Evolutionary conservation across 495 filamentous ascomycete species (phyloP), one percentile per base, ranked within the genome.

Genomic region (Darksidea phi): DNA sequence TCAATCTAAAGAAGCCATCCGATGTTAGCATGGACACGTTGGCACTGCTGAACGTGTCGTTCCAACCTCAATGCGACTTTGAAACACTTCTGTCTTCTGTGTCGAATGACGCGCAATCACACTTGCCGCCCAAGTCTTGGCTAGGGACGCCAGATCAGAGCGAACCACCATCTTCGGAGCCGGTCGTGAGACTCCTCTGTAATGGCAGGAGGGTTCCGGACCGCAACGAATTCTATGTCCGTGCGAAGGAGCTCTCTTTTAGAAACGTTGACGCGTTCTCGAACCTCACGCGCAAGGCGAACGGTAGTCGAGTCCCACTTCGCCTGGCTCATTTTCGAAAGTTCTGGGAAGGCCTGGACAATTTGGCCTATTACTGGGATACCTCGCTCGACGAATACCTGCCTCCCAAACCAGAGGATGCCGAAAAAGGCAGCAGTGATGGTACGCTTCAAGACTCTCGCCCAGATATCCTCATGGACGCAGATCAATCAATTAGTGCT

Each of bases 331-430:
- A 85, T 54, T 78, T 83, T 48, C 75, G 83, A 57, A 81, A 80
- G 53, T 87, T 88, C 71, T 88, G 80, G 78, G 76, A 79, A 38
- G 78, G 76, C 5, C 68, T 88, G 55, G 78, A 83, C 62, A 73
- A 74, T 13, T 77, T 87, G 79, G 74, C 80, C 17, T 80, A 84
- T 50, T 86, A 84, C 67, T 88, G 85, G 85, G 85, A 88, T 67
- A 77, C 73, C 21, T 83, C 80, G 56, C 55, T 79, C 38, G 85
- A 88, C 57, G 59, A 82, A 11, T 84, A 86, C 60, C 66, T 71
- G 57, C 50, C 64, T 24, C 53, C 65, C 10, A 54, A 57, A 12
- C 28, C 45, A 21, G 53, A 61, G 28, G 50, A 26, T 13, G 24
- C 28, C 15, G 42, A 54, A 11, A 24, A 41, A n/a, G 18, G 6